phyloP scores from a whole-genome alignment of 106 monocot genomes.

The Chionographis japonica region DNA sequence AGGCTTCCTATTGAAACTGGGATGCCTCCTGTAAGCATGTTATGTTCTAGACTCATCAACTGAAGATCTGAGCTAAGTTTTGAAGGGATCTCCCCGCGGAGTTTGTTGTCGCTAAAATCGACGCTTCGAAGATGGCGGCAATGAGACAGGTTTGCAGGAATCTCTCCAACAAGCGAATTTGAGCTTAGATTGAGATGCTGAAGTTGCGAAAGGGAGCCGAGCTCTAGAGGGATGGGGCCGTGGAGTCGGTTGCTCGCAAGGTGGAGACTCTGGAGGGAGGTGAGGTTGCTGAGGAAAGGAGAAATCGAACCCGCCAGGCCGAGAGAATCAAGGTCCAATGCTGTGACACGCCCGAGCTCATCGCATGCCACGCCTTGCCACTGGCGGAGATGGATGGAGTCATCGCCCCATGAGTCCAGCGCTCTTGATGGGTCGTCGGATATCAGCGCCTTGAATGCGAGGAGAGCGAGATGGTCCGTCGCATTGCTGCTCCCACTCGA shows the following conservation, averaged over 20 bases:
- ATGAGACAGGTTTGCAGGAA: constrained; percentile 8
- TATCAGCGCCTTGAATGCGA: background rate
- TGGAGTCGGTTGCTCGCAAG: constrained; percentile 19
- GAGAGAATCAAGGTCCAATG: constrained; percentile 11
- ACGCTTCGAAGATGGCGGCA: constrained; percentile 10
- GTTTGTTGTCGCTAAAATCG: constrained; percentile 12
- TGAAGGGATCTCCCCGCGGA: constrained; percentile 15
- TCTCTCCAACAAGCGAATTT: constrained; percentile 28
- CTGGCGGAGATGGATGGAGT: constrained; percentile 4
- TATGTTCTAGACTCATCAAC: background rate
- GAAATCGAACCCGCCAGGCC: constrained; percentile 19
- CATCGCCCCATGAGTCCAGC: constrained; percentile 2
- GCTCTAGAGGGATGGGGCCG: constrained; percentile 18
- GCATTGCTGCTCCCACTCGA: background rate
- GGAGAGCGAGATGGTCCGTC: constrained; percentile 3
- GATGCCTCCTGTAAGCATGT: constrained; percentile 18
- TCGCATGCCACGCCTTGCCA: constrained; percentile 27
- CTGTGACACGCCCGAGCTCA: constrained; percentile 6
- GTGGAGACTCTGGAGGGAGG: constrained; percentile 22
- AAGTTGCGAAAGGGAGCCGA: constrained; percentile 14
- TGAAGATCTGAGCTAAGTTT: constrained; percentile 3
- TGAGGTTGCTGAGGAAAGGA: constrained; percentile 34
- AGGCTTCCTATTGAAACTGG: constrained; percentile 22
- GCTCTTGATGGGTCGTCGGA: background rate
- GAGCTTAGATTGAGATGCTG: constrained; percentile 11